These are phyloP conservation scores for Ochetophila trinervis DNA, from an alignment of 306 rosid species.

Conservation along the genomic window DNA sequence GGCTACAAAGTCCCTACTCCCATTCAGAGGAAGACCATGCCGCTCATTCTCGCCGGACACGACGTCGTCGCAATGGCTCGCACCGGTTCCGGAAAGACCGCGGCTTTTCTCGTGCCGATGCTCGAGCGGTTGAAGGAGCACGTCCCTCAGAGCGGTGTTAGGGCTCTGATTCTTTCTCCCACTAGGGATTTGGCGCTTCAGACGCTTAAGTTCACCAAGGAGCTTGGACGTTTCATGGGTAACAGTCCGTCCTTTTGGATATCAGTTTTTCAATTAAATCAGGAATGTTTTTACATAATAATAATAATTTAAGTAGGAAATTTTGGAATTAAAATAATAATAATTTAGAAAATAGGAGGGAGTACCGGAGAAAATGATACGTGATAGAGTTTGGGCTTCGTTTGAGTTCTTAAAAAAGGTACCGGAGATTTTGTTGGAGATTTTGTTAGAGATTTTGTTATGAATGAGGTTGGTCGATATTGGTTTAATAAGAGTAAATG, in stretches of 20 bases:
- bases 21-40: conserved; percentile 93
- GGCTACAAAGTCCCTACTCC: conserved; percentile 93
- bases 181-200: conserved; percentile 87
- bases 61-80: conserved; percentile 99
- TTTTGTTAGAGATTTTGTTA: no score
- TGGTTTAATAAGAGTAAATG: no score
- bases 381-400: no score
- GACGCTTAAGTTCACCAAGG: conserved; percentile 77
- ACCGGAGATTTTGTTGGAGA: no score
- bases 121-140: conserved; percentile 74
- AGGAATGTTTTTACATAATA: no score
- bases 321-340: no score
- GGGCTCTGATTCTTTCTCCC: conserved; percentile 85
- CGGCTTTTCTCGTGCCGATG: conserved; percentile 90
- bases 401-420: no score
- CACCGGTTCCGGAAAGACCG: conserved; percentile 95
- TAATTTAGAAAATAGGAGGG: no score
- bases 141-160: conserved; percentile 68
- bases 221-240: conserved; percentile 79
- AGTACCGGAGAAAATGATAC: no score
- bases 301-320: no score
- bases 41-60: conserved; percentile 71
- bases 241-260: not conserved
- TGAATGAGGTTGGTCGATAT: no score
- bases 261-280: not conserved